Base-by-base conservation (phyloP, 768 basidiomycete species). In the Pisolithus tinctorius region DNA sequence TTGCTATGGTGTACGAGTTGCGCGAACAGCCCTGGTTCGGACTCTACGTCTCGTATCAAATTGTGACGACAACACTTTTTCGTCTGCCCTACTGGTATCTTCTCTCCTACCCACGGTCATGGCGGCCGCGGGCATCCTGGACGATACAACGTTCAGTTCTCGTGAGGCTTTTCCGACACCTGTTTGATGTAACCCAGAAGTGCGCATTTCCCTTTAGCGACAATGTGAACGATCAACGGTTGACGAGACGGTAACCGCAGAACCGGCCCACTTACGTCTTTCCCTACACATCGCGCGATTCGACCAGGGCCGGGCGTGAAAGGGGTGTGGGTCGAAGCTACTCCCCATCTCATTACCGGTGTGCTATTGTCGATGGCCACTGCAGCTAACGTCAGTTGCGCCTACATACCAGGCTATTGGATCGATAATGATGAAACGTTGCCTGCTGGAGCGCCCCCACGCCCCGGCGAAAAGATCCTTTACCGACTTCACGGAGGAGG, bases 351-450 rank as follows among this genome's bases (percentile, higher is more conserved):
- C 20, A 20, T 20, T 20, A 20, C 20, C 2, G 69, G 68, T 2
- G 55, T 67, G 6, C 52, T 74, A 31, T 49, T 56, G 13, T 40
- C 53, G 4, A 58, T 64, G 43, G 71, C 71, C 16, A 45, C 53
- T 25, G 52, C 49, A n/a, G 64, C 64, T 7, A 52, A 58, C 9
- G 62, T 74, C 14, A 39, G 59, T 13, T 55, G 65, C 20, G 47
- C 54, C 29, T 59, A 60, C 14, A 62, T 71, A 8, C 66, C 66
- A 1, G 73, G 71, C 9, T 74, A 69, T 53, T 73, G 70, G 72
- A 57, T 61, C 20, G 20, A 20, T 41, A 59, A 59, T 8, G 51
- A 61, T 16, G 11, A 54, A 17, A 45, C 30, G 14, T 52, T 59
- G 14, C 44, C 52, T 6, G 52, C 58, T 4, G 63, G 58, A 26